Conservation (phyloP, 139 green algal genomes). For the Chlorella sp. region DNA sequence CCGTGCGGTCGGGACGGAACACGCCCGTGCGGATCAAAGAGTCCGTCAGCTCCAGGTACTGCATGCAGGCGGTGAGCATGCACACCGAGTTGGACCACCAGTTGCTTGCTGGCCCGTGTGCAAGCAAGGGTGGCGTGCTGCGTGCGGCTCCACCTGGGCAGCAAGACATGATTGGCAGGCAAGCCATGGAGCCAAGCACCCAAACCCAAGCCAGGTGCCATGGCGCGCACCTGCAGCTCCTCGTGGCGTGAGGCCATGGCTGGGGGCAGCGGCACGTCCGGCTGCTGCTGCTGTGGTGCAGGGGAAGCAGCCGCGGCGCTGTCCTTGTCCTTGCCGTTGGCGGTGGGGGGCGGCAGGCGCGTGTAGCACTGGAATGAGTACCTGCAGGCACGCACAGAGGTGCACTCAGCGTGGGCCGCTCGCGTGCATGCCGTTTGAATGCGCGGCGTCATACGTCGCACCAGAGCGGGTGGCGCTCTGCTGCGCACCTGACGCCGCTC, state of each 20-base stretch:
- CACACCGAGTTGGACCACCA: neutral
- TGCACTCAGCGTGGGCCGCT: neutral
- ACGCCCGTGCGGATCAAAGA: constrained; percentile 79
- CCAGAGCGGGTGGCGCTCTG: neutral
- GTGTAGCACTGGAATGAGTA: constrained; percentile 82
- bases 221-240: constrained; percentile 68
- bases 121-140: neutral
- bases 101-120: neutral
- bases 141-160: too few species aligned
- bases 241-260: constrained; percentile 65
- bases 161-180: too few species aligned
- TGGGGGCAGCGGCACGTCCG: constrained; percentile 10
- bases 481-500: neutral
- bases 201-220: neutral
- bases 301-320: constrained; percentile 1
- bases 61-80: constrained; percentile 11
- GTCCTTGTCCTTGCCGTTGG: too few species aligned
- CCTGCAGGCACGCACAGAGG: neutral
- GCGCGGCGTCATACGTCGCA: neutral
- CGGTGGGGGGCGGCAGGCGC: too few species aligned
- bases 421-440: neutral
- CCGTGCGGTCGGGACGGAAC: constrained; percentile 83
- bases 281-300: neutral
- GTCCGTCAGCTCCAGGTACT: constrained; percentile 93
- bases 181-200: neutral